Conservation (phyloP, 2,329 filamentous ascomycete genomes). For the Alternaria burnsii region DNA sequence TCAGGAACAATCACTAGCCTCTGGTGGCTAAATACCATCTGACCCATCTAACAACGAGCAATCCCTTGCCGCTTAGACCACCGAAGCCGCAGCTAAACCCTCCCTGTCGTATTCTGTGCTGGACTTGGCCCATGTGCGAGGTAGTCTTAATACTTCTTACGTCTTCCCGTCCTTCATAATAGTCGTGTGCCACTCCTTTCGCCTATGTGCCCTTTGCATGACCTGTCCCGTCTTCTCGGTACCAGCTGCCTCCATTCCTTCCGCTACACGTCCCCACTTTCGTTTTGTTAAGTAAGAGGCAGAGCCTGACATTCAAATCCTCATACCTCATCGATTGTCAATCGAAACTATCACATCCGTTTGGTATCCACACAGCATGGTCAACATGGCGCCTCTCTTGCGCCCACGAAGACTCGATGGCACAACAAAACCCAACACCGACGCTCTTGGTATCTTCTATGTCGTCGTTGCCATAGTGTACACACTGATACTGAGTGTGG, state of each 20-base stretch:
- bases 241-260: constrained; percentile 29
- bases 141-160: constrained; percentile 34
- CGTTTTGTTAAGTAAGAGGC: constrained; percentile 36
- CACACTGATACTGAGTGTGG: constrained; percentile 41
- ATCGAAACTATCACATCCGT: constrained; percentile 17
- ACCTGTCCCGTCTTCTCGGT: constrained; percentile 34
- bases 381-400: constrained; percentile 43
- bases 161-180: constrained; percentile 24
- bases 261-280: constrained; percentile 32
- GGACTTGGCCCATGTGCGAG: constrained; percentile 30
- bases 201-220: constrained; percentile 43
- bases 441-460: constrained; percentile 45
- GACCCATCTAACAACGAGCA: constrained; percentile 35
- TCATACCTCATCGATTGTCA: constrained; percentile 10
- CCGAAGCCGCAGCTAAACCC: constrained; percentile 35
- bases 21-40: constrained; percentile 40
- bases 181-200: constrained; percentile 34
- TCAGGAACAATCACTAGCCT: constrained; percentile 35
- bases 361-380: constrained; percentile 35
- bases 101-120: constrained; percentile 30
- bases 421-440: constrained; percentile 36
- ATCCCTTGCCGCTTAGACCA: constrained; percentile 42
- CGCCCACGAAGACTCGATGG: constrained; percentile 42
- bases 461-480: constrained; percentile 44
- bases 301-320: constrained; percentile 34